Conservation (phyloP, 192 early-diverging fungal species). For the Rhizoclosmatium sp. region DNA sequence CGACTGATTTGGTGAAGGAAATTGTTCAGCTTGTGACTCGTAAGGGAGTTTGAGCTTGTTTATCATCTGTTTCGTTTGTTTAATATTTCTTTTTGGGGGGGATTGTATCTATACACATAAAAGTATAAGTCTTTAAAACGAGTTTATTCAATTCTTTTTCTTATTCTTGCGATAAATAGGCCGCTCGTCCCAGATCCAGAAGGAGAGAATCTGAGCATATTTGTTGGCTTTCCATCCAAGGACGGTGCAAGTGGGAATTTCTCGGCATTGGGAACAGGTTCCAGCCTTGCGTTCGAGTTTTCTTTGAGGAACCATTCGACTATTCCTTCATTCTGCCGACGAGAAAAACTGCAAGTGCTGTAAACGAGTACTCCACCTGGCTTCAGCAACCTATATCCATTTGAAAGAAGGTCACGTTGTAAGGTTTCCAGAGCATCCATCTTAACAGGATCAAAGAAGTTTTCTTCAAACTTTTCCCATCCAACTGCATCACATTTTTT, state of each 20-base stretch:
- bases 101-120: background rate
- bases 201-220: slow-evolving; percentile 73
- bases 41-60: background rate
- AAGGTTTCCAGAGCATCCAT: slow-evolving; percentile 66
- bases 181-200: slow-evolving; percentile 72
- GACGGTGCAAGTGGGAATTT: slow-evolving; percentile 44
- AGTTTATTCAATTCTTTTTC: slow-evolving; percentile 5
- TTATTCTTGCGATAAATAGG: slow-evolving; percentile 82
- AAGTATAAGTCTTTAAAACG: background rate
- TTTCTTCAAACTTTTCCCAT: slow-evolving; percentile 82
- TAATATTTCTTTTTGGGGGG: background rate
- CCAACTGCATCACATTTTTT: slow-evolving; percentile 79
- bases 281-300: slow-evolving; percentile 56
- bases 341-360: slow-evolving; percentile 60
- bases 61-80: background rate
- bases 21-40: slow-evolving; percentile 36
- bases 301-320: slow-evolving; percentile 78
- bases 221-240: slow-evolving; percentile 11
- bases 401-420: slow-evolving; percentile 74
- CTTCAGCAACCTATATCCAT: slow-evolving; percentile 79
- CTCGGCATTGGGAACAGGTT: slow-evolving; percentile 55
- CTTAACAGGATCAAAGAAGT: slow-evolving; percentile 72
- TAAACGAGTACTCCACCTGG: slow-evolving; percentile 86
- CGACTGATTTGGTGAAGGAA: slow-evolving; percentile 15
- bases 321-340: slow-evolving; percentile 85